Evolutionary conservation across 169 alveolate genomes (phyloP), one percentile per base, ranked within the genome.

Genomic region (Eimeria acervulina): DNA sequence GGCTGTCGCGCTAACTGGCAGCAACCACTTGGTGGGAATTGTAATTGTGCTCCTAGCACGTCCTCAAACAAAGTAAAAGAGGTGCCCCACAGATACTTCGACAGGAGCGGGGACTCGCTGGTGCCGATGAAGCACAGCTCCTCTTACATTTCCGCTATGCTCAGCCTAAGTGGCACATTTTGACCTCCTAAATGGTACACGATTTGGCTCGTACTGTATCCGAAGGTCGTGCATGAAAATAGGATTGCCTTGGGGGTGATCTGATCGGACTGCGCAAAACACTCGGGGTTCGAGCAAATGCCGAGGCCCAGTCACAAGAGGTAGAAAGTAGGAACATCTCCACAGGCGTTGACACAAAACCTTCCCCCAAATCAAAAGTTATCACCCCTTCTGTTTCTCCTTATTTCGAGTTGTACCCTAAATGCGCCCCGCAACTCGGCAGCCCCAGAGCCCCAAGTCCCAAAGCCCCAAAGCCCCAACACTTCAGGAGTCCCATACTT

Each of bases 401-500:
- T 36, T 19, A 36, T 72, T 70, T 72, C 33, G 7, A 19, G 52
- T 72, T 2, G 21, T 36, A 17, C 10, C 31, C 17, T 13, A 1
- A 13, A 33, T 33, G 6, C 19, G 8, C 23, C 23, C 83, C 31
- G n/a, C 31, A 70, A 36, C n/a, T 0, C 31, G 21, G 2, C 47
- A 38, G 83, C 52, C 83, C 83, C 83, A 72, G 36, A 72, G 83
- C 47, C 52, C 83, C 83, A 72, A 12, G 51, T 21, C 51, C 47
- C 52, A 33, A 15, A 72, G 83, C 52, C 83, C 83, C 52, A 72
- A 36, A 36, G 83, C 83, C 83, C 51, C 31, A 36, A n/a, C 38
- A n/a, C 1, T 6, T 26, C 15, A n/a, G 21, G 36, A 28, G 23
- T 12, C 5, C 44, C 42, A 66, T 19, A 1, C 23, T 66, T 28